Percentiles rank a stretch among this genome's conserved stretches.
Conservation (phyloP, 2,329 filamentous ascomycete species). For the Aspergillus quadricinctus region DNA sequence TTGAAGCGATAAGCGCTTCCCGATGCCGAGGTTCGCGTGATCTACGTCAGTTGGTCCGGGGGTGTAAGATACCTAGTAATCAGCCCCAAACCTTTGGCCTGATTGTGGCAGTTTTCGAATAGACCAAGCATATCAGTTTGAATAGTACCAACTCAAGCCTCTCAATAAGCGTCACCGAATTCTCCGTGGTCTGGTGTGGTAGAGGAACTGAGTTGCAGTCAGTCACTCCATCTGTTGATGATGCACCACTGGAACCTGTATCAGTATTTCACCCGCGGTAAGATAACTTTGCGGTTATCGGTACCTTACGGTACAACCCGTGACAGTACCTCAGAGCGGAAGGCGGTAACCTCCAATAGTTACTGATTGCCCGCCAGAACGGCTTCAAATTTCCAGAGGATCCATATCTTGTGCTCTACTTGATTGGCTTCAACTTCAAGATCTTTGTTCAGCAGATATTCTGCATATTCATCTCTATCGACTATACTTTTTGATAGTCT, state of each 20-base stretch:
- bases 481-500: not conserved
- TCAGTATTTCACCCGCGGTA: not conserved
- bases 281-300: not conserved
- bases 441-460: not conserved
- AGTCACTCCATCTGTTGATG: not conserved
- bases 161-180: no score
- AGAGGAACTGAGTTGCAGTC: not conserved
- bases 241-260: not conserved
- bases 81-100: not conserved
- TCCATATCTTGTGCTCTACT: not conserved
- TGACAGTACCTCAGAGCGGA: not conserved
- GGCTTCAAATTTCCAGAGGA: not conserved
- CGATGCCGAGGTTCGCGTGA: slow-evolving; percentile 32
- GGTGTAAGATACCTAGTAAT: no score
- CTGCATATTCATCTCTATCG: not conserved
- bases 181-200: not conserved
- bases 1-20: slow-evolving; percentile 29
- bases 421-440: not conserved
- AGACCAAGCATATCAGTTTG: no score
- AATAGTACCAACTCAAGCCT: no score
- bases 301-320: not conserved
- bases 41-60: slow-evolving; percentile 17
- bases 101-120: no score
- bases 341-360: not conserved
- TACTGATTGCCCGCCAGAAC: not conserved